Base-by-base conservation (phyloP, 768 basidiomycete genomes). In the Psilocybe tampanensis region DNA sequence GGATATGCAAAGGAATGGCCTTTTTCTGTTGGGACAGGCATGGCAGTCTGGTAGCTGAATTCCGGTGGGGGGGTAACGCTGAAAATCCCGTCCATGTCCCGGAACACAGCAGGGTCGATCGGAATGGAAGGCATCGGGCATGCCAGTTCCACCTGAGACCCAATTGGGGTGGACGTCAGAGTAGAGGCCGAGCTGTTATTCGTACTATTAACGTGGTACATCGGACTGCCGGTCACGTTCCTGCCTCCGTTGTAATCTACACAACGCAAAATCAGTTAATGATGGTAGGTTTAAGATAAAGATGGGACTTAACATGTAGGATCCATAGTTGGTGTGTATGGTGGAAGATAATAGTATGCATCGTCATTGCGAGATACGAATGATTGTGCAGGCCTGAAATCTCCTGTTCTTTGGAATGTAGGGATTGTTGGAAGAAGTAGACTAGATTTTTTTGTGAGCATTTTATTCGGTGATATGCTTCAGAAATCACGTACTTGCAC, bases 51-150 rank as follows among this genome's bases (percentile, higher is more conserved):
- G 22, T 48, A 33, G 18, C 47, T 17, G 11, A 32, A n/a, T 48
- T 53, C 52, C 1, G 52, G 22, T 8, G 43, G 41, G 5, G 26
- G 42, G 22, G 18, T 29, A 44, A 26, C n/a, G 19, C 29, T 34
- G 43, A 44, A 53, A 33, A 15, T 18, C 12, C 32, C 29, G 24
- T 33, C 29, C 26, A 44, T 42, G 5, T 33, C 57, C 29, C 41
- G 15, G 18, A 54, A 42, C 2, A 41, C 18, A 19, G 47, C n/a
- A 12, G 42, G 29, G 11, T 48, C 52, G 8, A 49, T 8, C 5
- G 57, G 52, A 22, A 53, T 32, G 33, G 39, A 53, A 8, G 52
- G 51, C 11, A 45, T 49, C 1, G 51, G 44, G 29, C 57, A 49
- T 15, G 47, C 41, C 19, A 58, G 17, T 44, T 54, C 58, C 21